Conservation (phyloP, 805 yeast species). For the Tetrapisispora namnaoensis region DNA sequence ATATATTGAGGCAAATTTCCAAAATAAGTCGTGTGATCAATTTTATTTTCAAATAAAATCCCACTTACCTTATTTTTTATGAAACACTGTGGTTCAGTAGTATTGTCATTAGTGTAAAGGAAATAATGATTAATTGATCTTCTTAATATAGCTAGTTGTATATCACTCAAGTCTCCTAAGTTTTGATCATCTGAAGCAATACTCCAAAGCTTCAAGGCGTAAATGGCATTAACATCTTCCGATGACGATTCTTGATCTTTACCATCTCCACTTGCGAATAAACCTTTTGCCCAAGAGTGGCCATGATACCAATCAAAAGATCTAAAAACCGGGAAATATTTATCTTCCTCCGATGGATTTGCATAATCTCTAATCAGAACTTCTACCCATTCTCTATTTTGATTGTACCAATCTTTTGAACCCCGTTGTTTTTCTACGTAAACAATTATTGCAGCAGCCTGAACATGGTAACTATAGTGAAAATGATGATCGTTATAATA, state of each 20-base stretch:
- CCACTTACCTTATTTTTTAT: slow-evolving; percentile 63
- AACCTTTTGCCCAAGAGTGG: slow-evolving; percentile 72
- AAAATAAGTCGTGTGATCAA: slow-evolving; percentile 66
- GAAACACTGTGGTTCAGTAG: slow-evolving; percentile 45
- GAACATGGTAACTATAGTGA: slow-evolving; percentile 76
- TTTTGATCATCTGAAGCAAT: slow-evolving; percentile 41
- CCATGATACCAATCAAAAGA: slow-evolving; percentile 70
- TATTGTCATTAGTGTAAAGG: slow-evolving; percentile 44
- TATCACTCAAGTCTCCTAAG: slow-evolving; percentile 44
- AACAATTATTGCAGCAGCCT: slow-evolving; percentile 76
- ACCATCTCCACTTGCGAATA: slow-evolving; percentile 63
- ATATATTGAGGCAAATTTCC: slow-evolving; percentile 65
- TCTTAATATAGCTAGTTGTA: slow-evolving; percentile 52
- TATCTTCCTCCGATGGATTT: slow-evolving; percentile 45
- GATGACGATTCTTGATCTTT: slow-evolving; percentile 67
- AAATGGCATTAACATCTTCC: slow-evolving; percentile 64
- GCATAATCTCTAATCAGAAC: slow-evolving; percentile 59
- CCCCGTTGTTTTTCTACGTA: slow-evolving; percentile 36
- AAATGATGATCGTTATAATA: slow-evolving; percentile 82
- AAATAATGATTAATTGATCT: slow-evolving; percentile 47
- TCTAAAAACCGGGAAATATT: slow-evolving; percentile 54
- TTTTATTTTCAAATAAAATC: slow-evolving; percentile 60
- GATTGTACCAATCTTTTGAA: slow-evolving; percentile 36
- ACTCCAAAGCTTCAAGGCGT: slow-evolving; percentile 61
- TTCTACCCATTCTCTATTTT: slow-evolving; percentile 43